These are phyloP conservation scores for Fusarium sp. DNA, from an alignment of 2,329 filamentous ascomycete genomes.

Conservation along the genomic window DNA sequence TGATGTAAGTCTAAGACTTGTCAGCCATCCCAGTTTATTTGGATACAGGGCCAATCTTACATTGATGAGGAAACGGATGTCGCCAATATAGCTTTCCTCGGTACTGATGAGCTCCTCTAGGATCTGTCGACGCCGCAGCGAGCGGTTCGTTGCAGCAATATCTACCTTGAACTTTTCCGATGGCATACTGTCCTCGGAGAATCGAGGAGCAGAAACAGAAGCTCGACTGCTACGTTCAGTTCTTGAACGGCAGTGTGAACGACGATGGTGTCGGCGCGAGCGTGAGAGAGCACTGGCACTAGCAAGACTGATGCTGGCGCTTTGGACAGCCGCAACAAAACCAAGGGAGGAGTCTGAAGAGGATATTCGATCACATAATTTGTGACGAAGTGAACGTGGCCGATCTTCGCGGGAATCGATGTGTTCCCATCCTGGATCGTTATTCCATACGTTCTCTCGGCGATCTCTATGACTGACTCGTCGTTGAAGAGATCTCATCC, in stretches of 20 bases:
- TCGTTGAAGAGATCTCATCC: conserved; percentile 76
- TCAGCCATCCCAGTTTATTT: conserved; percentile 22
- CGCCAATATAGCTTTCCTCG: conserved; percentile 88
- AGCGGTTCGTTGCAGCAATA: conserved; percentile 74
- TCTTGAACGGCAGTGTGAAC: conserved; percentile 65
- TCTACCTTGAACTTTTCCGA: conserved; percentile 69
- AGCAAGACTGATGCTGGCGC: conserved; percentile 80
- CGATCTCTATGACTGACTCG: conserved; percentile 60
- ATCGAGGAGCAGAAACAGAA: conserved; percentile 68
- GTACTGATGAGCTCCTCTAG: conserved; percentile 87
- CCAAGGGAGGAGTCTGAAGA: conserved; percentile 81
- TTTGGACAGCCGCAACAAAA: conserved; percentile 83
- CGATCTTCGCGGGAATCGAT: conserved; percentile 6
- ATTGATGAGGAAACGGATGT: conserved; percentile 86
- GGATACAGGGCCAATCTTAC: conserved; percentile 59
- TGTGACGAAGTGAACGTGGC: conserved; percentile 18
- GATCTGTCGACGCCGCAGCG: conserved; percentile 79
- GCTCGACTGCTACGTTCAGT: conserved; percentile 72
- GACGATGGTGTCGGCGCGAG: conserved; percentile 63
- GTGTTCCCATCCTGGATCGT: conserved; percentile 18
- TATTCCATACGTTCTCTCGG: conserved; percentile 38
- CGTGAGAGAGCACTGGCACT: conserved; percentile 75
- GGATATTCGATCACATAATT: conserved; percentile 61
- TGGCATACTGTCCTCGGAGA: conserved; percentile 73
- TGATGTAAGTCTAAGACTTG: conserved; percentile 73